Evolutionary conservation across 2,329 filamentous ascomycete genomes (phyloP).

Genomic region (Beauveria varroae): DNA sequence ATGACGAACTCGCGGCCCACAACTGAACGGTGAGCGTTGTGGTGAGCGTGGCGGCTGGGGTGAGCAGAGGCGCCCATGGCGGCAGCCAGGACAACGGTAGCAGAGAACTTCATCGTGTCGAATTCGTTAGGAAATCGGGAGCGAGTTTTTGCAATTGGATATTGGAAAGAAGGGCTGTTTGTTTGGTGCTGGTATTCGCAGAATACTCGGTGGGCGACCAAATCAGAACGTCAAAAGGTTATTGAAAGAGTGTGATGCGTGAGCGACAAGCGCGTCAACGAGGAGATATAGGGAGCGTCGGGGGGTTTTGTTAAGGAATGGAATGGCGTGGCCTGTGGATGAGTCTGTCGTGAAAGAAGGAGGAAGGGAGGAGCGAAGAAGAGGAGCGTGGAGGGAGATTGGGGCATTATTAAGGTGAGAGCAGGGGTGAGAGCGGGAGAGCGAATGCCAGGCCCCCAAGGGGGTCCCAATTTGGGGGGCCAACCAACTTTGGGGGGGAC

Average conservation of each 20-base stretch:
- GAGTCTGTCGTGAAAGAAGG: constrained; percentile 14
- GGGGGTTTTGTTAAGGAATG: constrained; percentile 12
- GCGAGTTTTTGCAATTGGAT: neutral
- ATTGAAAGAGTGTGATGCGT: constrained; percentile 13
- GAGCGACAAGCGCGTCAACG: constrained; percentile 9
- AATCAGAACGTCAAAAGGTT: neutral
- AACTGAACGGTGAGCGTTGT: constrained; percentile 25
- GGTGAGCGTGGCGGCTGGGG: constrained; percentile 32
- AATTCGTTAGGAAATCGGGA: neutral
- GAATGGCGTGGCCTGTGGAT: constrained; percentile 12
- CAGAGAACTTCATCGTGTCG: constrained; percentile 35
- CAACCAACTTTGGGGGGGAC: neutral
- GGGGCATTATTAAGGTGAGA: constrained; percentile 16
- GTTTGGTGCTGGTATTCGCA: constrained; percentile 8
- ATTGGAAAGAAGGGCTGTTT: neutral
- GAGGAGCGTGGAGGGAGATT: constrained; percentile 14
- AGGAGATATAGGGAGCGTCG: constrained; percentile 9
- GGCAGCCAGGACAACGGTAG: constrained; percentile 30
- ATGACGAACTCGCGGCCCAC: constrained; percentile 27
- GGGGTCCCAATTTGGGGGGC: neutral
- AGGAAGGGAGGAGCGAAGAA: constrained; percentile 9
- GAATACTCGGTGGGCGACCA: constrained; percentile 13
- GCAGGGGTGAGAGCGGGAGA: constrained; percentile 2
- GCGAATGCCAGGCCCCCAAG: neutral
- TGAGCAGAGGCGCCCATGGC: constrained; percentile 34